These are phyloP conservation scores for Periconia macrospinosa DNA, from an alignment of 2,329 filamentous ascomycete genomes.

Conservation along the genomic window DNA sequence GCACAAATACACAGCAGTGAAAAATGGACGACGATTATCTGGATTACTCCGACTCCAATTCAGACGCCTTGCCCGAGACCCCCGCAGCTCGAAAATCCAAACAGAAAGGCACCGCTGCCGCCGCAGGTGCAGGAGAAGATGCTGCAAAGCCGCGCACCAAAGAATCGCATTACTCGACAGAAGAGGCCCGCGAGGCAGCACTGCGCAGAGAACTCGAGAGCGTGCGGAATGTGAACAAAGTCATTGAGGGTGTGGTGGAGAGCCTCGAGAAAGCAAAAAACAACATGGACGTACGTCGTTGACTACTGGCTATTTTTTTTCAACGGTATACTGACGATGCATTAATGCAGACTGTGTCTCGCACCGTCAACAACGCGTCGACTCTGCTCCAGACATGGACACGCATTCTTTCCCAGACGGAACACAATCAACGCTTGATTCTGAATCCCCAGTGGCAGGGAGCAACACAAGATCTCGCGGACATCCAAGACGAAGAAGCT, in stretches of 20 bases:
- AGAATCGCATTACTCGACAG: conserved; percentile 61
- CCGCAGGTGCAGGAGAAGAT: conserved; percentile 39
- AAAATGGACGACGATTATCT: conserved; percentile 49
- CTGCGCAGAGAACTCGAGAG: conserved; percentile 79
- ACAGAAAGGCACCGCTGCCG: conserved; percentile 38
- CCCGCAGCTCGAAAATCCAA: conserved; percentile 49
- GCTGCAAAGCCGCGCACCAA: conserved; percentile 42
- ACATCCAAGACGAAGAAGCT: conserved; percentile 78
- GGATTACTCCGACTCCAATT: conserved; percentile 59
- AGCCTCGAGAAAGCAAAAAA: conserved; percentile 71
- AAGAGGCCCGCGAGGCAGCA: conserved; percentile 71
- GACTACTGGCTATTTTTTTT: background rate
- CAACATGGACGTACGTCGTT: conserved; percentile 70
- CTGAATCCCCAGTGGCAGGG: conserved; percentile 89
- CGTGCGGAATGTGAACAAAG: conserved; percentile 82
- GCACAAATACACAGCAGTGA: conserved; percentile 2
- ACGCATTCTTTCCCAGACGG: conserved; percentile 91
- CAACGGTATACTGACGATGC: conserved; percentile 7
- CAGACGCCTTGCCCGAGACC: conserved; percentile 60
- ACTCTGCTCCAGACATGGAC: conserved; percentile 94
- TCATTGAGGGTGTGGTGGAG: conserved; percentile 76
- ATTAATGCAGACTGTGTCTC: conserved; percentile 70
- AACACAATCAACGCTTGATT: conserved; percentile 93
- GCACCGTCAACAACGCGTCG: conserved; percentile 84
- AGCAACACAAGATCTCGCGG: conserved; percentile 80